Evolutionary conservation across 2,329 filamentous ascomycete genomes (phyloP).

Genomic region (Lithohypha guttulata): DNA sequence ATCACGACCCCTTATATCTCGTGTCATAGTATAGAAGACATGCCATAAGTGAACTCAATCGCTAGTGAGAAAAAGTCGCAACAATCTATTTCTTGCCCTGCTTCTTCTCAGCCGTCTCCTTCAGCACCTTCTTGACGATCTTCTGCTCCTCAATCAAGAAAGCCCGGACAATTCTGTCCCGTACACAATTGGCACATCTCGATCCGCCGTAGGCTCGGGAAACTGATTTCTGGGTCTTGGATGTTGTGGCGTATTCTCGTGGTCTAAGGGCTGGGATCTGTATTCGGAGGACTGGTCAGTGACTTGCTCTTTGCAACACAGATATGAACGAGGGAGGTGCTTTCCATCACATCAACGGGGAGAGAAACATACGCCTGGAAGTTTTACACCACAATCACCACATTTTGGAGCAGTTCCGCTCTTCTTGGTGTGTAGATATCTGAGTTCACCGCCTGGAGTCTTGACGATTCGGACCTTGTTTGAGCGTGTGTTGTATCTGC

Average conservation of each 20-base stretch:
- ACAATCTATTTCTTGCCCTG: constrained; percentile 48
- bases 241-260: constrained; percentile 94
- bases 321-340: not conserved
- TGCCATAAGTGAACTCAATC: not conserved
- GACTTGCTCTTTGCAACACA: constrained; percentile 8
- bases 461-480: constrained; percentile 94
- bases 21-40: too few species aligned
- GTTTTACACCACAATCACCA: constrained; percentile 96
- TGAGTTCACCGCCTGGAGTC: constrained; percentile 91
- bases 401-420: constrained; percentile 96
- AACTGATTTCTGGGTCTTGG: constrained; percentile 98
- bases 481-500: constrained; percentile 93
- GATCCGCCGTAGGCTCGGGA: constrained; percentile 97
- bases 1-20: too few species aligned
- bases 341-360: not conserved
- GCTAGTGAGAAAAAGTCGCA: not conserved
- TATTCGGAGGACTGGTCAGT: too few species aligned
- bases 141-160: constrained; percentile 99
- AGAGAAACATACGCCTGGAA: constrained; percentile 76
- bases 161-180: constrained; percentile 92
- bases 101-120: constrained; percentile 79
- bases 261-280: constrained; percentile 93
- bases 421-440: constrained; percentile 99
- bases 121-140: constrained; percentile 99
- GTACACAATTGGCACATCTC: constrained; percentile 96